Evolutionary conservation across 768 basidiomycete genomes (phyloP).

Genomic region (Cystofilobasidium capitatum): DNA sequence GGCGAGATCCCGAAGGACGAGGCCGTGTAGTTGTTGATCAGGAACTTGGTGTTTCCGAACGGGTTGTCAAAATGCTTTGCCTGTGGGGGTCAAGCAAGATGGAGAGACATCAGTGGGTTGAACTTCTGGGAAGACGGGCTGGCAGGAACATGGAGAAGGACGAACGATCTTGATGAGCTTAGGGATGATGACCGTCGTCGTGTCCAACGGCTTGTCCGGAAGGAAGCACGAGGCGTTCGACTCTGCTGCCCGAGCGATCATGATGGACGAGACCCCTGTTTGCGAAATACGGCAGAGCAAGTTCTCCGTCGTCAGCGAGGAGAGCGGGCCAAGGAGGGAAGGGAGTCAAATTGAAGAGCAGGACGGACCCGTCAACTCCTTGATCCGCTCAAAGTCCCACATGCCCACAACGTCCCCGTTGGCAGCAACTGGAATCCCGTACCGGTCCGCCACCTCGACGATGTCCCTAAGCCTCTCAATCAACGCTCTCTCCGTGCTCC

Average conservation of each 20-base stretch:
- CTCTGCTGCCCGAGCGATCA: slow-evolving; percentile 95
- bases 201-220: slow-evolving; percentile 54
- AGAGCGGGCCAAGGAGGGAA: neutral
- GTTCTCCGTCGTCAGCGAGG: neutral
- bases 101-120: neutral
- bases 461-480: slow-evolving; percentile 72
- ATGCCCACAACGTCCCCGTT: slow-evolving; percentile 84
- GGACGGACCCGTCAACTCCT: slow-evolving; percentile 59
- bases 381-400: slow-evolving; percentile 67
- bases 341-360: neutral
- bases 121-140: neutral
- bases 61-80: slow-evolving; percentile 65
- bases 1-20: slow-evolving; percentile 45
- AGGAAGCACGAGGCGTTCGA: slow-evolving; percentile 83
- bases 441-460: slow-evolving; percentile 63
- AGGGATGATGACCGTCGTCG: slow-evolving; percentile 60
- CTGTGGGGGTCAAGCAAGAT: slow-evolving; percentile 40
- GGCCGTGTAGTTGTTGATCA: slow-evolving; percentile 70
- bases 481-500: slow-evolving; percentile 66
- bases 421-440: slow-evolving; percentile 73
- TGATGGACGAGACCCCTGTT: slow-evolving; percentile 73
- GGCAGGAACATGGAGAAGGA: slow-evolving; percentile 27
- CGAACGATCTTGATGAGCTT: slow-evolving; percentile 63
- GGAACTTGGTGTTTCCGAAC: slow-evolving; percentile 80
- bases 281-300: neutral